These are phyloP conservation scores for Heliocybe sulcata DNA, from an alignment of 1,284 basidiomycete species.

Conservation along the genomic window DNA sequence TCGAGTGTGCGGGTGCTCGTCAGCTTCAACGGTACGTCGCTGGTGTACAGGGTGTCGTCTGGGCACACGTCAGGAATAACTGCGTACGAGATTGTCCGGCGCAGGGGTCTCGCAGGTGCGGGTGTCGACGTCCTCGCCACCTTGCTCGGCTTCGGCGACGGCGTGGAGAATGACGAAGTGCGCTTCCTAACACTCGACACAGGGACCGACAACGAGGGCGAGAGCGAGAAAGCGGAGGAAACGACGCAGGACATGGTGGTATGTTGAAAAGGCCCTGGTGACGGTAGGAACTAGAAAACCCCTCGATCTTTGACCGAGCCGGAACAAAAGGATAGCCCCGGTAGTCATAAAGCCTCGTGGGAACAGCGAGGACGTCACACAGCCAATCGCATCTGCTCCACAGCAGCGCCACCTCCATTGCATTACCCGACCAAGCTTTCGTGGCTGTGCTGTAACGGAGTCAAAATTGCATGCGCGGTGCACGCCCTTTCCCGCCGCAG, in stretches of 20 bases:
- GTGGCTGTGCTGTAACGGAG: not conserved
- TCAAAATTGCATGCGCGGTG: not conserved
- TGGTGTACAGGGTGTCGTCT: slow-evolving; percentile 8
- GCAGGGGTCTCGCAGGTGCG: slow-evolving; percentile 11
- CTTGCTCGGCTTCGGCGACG: slow-evolving; percentile 18
- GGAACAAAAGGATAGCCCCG: not conserved
- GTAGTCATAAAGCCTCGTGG: slow-evolving; percentile 1
- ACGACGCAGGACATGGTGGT: slow-evolving; percentile 5
- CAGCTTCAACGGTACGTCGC: not conserved
- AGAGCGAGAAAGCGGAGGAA: slow-evolving; percentile 8
- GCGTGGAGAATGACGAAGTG: slow-evolving; percentile 25
- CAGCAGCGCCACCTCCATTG: not conserved
- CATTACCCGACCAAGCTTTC: not conserved
- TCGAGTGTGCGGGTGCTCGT: slow-evolving; percentile 8
- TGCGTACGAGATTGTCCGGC: slow-evolving; percentile 24
- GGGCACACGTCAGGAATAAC: slow-evolving; percentile 21
- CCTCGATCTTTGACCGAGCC: not conserved
- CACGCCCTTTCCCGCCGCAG: not conserved
- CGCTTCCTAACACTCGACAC: slow-evolving; percentile 18
- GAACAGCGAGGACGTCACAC: not conserved
- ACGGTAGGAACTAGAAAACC: not conserved
- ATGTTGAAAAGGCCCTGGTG: not conserved
- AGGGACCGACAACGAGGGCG: slow-evolving; percentile 3
- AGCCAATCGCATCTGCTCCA: not conserved
- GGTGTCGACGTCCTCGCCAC: slow-evolving; percentile 13